A percentile compares a stretch with the other conserved stretches of the same genome.
phyloP scores from a whole-genome alignment of 2,329 filamentous ascomycete genomes.

The Didymellaceae sp. region DNA sequence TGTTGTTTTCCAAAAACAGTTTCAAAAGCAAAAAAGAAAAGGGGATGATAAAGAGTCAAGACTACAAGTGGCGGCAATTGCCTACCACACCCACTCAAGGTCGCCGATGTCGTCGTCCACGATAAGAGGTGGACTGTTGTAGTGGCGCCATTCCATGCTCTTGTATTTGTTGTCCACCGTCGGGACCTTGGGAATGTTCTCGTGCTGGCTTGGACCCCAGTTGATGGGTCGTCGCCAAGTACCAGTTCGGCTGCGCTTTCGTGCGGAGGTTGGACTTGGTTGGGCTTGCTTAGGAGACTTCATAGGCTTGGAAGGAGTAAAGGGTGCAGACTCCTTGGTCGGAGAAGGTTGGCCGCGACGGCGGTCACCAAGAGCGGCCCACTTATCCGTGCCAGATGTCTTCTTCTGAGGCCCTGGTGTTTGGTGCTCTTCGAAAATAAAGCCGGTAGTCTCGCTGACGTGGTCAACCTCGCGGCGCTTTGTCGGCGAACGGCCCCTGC shows the following conservation, averaged over 20 bases:
- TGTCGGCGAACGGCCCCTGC: constrained; percentile 48
- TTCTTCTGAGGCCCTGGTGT: constrained; percentile 64
- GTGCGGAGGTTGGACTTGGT: constrained; percentile 42
- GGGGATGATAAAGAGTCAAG: constrained; percentile 50
- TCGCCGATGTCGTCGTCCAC: constrained; percentile 73
- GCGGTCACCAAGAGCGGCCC: constrained; percentile 85
- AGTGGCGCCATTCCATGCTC: constrained; percentile 59
- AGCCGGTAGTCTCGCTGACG: constrained; percentile 71
- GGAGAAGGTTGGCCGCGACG: constrained; percentile 66
- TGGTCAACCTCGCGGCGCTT: constrained; percentile 61
- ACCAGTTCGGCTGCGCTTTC: constrained; percentile 49
- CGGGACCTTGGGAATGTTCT: constrained; percentile 41
- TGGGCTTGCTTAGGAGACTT: constrained; percentile 43
- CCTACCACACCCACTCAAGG: constrained; percentile 94
- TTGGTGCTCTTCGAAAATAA: constrained; percentile 73
- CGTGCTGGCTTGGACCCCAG: constrained; percentile 46
- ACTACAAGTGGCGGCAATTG: constrained; percentile 71
- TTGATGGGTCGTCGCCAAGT: constrained; percentile 48
- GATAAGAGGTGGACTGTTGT: constrained; percentile 39
- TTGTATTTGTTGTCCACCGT: constrained; percentile 52
- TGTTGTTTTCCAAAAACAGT: constrained; percentile 34
- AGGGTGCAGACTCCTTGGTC: constrained; percentile 18
- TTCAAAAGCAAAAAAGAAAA: constrained; percentile 29
- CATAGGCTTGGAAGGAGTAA: constrained; percentile 53
- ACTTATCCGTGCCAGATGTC: constrained; percentile 76